Base-by-base conservation (phyloP, 1,284 basidiomycete species). In the Malassezia cuniculi region DNA sequence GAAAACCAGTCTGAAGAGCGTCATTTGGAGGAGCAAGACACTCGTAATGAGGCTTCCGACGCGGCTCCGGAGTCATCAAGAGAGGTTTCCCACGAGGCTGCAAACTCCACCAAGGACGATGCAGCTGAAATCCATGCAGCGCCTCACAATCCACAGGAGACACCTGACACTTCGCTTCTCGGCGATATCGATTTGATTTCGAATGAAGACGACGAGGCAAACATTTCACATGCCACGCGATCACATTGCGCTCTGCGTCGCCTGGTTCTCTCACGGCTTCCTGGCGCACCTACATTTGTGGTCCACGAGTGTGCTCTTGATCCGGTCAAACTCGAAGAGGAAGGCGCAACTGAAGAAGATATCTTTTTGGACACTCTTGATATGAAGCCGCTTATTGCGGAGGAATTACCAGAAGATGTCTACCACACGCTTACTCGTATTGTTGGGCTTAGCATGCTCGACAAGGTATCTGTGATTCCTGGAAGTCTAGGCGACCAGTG, bases 361-460 rank as follows among this genome's bases (percentile, higher is more conserved):
- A 27, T 45, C 10, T 11, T 35, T 21, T 12, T 22, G 2, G 42
- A 45, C 15, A 20, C 16, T n/a, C 29, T 45, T 14, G 42, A 45
- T 6, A 39, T 45, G 42, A 17, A 21, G 19, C 36, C 32, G 10
- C 26, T 45, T 12, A 34, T 39, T 34, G 27, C 37, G 0, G 37
- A 31, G 5, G 27, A 32, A 14, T 25, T 45, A 3, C 42, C 42
- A 5, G 42, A 35, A 17, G 12, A 27, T 5, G 37, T 39, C 6
- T 39, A 39, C 27, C 36, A 39, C 16, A 6, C 27, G 6, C 26
- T 45, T 17, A 31, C 33, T 18, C 42, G 37, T 12, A 45, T 45
- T 14, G 37, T 45, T 10, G 37, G 36, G 19, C 27, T 32, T 4
- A 27, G 27, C 19, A 12, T 45, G 28, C 27, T 45, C 9, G 32